Evolutionary conservation across 495 filamentous ascomycete species (phyloP), one percentile per base, ranked within the genome.

Genomic region (Parathielavia hyrcaniae): DNA sequence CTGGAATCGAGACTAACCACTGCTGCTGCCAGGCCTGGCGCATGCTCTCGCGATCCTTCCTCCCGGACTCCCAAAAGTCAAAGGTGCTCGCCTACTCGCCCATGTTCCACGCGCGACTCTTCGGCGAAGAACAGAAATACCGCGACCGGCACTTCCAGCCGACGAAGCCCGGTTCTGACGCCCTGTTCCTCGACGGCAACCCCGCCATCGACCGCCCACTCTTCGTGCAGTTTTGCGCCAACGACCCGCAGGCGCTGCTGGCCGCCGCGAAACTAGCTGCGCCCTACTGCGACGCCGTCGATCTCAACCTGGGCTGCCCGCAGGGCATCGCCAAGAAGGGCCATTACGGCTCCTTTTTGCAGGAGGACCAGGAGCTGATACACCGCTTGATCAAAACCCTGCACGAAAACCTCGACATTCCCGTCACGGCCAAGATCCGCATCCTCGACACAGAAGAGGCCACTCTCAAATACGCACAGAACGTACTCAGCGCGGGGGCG

Each of bases 221-320:
- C 8, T 87, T 96, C 67, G 93, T 96, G 12, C 93, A 99, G 65
- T 99, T 99, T 75, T 97, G 95, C 76, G 84, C 92, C 48, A 97
- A 99, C 68, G 77, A 88, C 43, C 89, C 93, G 0, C 77, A 87
- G 35, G 81, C 86, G 49, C 78, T 97, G 5, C 75, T 96, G 16
- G 74, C 77, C 38, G 91, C 92, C 2, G 92, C 92, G 4, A 76
- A 79, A 22, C 76, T 86, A 50, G 90, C 89, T 0, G 81, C 84
- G 4, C 87, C 88, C 0, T 87, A 88, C 73, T 96, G 91, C 68
- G 93, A 99, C 67, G 93, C 91, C 3, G 88, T 99, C 10, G 95
- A 99, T 69, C 75, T 99, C 61, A 99, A 99, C 68, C 80, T 99
- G 1, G 93, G 93, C n/a, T 99, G 93, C 75, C 93, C 93, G 2